Base-by-base conservation (phyloP, 345 rosid genomes). In the Corchorus capsularis region DNA sequence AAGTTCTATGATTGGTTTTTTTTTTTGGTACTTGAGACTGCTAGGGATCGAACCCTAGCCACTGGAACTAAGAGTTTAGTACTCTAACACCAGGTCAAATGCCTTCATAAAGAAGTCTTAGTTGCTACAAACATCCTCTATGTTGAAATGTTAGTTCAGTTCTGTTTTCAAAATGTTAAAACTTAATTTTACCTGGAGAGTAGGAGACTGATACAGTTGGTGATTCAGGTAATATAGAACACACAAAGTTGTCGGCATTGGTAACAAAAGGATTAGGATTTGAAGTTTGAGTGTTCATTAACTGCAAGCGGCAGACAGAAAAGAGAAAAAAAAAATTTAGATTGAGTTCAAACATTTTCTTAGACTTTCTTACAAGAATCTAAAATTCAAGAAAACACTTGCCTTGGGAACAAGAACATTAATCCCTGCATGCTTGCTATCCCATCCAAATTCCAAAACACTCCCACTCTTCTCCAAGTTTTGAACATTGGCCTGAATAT, bases 401-500 rank as follows among this genome's bases (percentile, higher is more conserved):
- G 89, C 98, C 91, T 87, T 82, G 45, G 99, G 84, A 27, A 89
- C 82, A 56, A 93, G 97, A 50, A 95, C 84, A 56, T 86, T 87
- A 6, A 93, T 84, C 32, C 99, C 99, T 27, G 93, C 87, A 49
- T 89, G 82, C 85, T 95, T 95, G 54, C 81, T 77, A 71, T 95
- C 99, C 99, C 98, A 95, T 6, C 98, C 89, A 63, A 91, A 95
- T 80, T 89, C 89, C n/a, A 22, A 79, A 46, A 81, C 69, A 71
- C 79, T 72, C 8, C 78, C 65, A 19, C 78, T 67, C 52, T 57
- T 79, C 27, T 76, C 77, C 63, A 82, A 64, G 52, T 83, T 59
- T 47, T 75, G 72, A 19, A 57, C 67, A 69, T 87, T 89, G 54
- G 71, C 55, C 34, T 27, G 69, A 43, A 74, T 81, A 59, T 84